A percentile compares a stretch with the other conserved stretches of the same genome.
These are phyloP conservation scores for Lachancea sp. DNA, from an alignment of 805 yeast genomes.

Conservation along the genomic window DNA sequence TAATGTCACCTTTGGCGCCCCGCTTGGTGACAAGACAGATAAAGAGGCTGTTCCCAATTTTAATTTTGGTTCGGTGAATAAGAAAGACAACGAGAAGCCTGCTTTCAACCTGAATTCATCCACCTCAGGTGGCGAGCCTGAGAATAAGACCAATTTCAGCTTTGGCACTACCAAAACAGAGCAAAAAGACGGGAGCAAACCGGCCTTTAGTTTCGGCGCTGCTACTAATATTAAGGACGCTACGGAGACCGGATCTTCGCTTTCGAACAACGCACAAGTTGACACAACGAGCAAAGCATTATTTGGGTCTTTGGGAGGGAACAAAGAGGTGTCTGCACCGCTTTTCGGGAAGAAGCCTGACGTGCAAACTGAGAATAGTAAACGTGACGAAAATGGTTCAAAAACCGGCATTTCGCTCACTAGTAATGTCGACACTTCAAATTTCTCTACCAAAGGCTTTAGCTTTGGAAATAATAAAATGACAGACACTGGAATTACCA, in stretches of 20 bases:
- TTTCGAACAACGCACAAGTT: conserved; percentile 4
- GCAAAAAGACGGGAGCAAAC: conserved; percentile 12
- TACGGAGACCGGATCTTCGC: neutral
- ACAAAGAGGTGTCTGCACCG: conserved; percentile 12
- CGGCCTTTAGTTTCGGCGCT: conserved; percentile 17
- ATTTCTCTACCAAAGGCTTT: conserved; percentile 1
- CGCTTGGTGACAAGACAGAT: conserved; percentile 6
- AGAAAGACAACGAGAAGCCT: conserved; percentile 13
- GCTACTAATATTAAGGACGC: conserved; percentile 14
- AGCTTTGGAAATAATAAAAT: neutral
- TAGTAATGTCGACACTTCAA: conserved; percentile 12
- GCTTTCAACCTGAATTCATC: conserved; percentile 16
- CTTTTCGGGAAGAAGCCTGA: conserved; percentile 16
- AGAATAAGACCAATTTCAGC: conserved; percentile 7
- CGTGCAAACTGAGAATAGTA: neutral
- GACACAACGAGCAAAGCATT: neutral
- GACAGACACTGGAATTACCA: neutral
- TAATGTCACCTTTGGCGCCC: conserved; percentile 14
- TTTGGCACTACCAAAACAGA: conserved; percentile 6
- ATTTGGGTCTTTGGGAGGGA: conserved; percentile 1
- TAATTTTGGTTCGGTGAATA: conserved; percentile 13
- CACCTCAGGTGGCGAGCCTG: conserved; percentile 1
- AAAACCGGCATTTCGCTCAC: conserved; percentile 14
- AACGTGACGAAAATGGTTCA: neutral
- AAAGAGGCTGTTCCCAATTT: conserved; percentile 16